Conservation (phyloP, 202 grass and related monocot genomes). For the Panicum hallii region DNA sequence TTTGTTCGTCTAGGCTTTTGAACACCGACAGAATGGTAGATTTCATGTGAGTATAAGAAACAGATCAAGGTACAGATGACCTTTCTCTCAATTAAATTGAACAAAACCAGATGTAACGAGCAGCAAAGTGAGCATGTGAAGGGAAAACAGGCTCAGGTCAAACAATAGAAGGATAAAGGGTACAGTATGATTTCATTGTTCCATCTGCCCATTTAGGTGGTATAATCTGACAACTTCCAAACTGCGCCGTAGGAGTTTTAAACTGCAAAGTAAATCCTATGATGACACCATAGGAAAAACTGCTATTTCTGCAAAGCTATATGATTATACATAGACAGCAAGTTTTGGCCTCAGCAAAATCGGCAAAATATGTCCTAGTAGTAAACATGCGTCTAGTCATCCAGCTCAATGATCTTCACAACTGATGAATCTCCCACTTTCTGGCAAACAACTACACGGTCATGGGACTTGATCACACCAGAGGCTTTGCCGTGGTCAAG, state of each 20-base stretch:
- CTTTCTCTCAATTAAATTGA: neutral
- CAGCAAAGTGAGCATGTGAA: neutral
- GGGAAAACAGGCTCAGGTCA: neutral
- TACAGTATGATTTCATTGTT: slow-evolving; percentile 6
- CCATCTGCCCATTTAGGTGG: neutral
- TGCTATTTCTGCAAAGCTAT: slow-evolving; percentile 25
- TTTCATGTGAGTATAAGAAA: neutral
- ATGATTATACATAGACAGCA: slow-evolving; percentile 11
- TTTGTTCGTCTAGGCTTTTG: neutral
- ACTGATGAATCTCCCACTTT: slow-evolving; percentile 89
- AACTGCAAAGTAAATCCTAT: slow-evolving; percentile 39
- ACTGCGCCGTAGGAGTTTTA: neutral
- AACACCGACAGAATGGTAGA: neutral
- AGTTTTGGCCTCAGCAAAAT: slow-evolving; percentile 52
- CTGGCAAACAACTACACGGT: slow-evolving; percentile 86
- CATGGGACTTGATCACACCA: slow-evolving; percentile 87
- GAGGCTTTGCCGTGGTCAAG: slow-evolving; percentile 92
- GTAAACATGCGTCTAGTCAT: slow-evolving; percentile 57
- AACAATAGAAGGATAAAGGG: neutral
- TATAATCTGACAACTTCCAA: slow-evolving; percentile 16
- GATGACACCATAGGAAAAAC: slow-evolving; percentile 41
- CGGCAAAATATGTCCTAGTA: slow-evolving; percentile 41
- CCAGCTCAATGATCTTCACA: slow-evolving; percentile 96
- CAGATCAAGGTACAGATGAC: neutral
- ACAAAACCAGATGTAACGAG: neutral